Percentiles rank a stretch among this genome's conserved stretches.
Evolutionary conservation across 75 land plant species (phyloP).

Genomic region (Isoetes taiwanensis): DNA sequence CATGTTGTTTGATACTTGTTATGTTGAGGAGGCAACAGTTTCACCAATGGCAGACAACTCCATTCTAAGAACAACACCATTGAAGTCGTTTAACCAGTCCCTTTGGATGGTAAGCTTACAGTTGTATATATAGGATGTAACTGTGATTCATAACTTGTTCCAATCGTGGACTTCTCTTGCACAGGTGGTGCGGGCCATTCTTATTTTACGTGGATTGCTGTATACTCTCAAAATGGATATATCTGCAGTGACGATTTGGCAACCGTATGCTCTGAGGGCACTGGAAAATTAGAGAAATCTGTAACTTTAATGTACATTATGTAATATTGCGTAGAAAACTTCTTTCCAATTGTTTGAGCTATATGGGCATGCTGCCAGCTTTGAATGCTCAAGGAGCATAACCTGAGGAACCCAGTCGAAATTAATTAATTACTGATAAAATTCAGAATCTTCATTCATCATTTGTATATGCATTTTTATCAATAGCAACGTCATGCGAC

Average conservation of each 20-base stretch:
- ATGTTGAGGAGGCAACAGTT: constrained; percentile 33
- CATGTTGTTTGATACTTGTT: constrained; percentile 32
- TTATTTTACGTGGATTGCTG: constrained; percentile 27
- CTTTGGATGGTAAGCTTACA: constrained; percentile 27
- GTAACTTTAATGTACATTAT: too few species aligned
- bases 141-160: not conserved
- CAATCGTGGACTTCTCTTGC: not conserved
- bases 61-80: constrained; percentile 20
- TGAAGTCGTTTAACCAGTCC: constrained; percentile 27
- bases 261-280: constrained; percentile 24
- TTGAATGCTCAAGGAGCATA: too few species aligned
- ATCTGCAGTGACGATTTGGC: constrained; percentile 28
- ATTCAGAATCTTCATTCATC: too few species aligned
- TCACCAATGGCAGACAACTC: constrained; percentile 38
- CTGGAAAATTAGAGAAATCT: too few species aligned
- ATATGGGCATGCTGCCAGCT: too few species aligned
- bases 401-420: too few species aligned
- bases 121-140: not conserved
- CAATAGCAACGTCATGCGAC: too few species aligned
- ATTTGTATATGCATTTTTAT: too few species aligned
- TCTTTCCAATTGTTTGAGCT: too few species aligned
- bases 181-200: constrained; percentile 28
- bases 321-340: too few species aligned
- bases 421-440: too few species aligned
- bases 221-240: constrained; percentile 24